Base-by-base conservation (phyloP, 2,329 filamentous ascomycete species). In the Diaporthe vaccinii region DNA sequence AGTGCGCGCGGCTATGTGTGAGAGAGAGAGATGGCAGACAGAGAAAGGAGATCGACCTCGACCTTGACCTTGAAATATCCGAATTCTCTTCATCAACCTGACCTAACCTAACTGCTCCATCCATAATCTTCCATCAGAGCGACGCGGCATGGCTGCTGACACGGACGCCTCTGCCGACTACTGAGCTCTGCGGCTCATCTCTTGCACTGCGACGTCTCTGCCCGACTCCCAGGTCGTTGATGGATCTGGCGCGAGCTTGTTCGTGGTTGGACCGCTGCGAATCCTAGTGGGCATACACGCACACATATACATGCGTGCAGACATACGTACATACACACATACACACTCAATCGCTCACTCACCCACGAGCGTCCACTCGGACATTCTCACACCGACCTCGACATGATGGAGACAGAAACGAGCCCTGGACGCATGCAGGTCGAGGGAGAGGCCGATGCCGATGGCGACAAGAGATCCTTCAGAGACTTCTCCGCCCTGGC, bases 161-260 rank as follows among this genome's bases (percentile, higher is more conserved):
- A 68, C 46, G 22, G 46, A 20, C 46, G n/a, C 65, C 14, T 10
- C 46, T 68, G 65, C 46, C 46, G 9, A 62, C 9, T 39, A 17
- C 22, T 68, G 46, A 68, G 46, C 46, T 68, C 65, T 53, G 65
- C 46, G 31, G 46, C 31, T 53, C 46, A 28, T 68, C 31, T 68
- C 46, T 39, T 36, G 46, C 31, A 28, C 46, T 49, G 44, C 46
- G 8, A 68, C 65, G 31, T n/a, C 61, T 51, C 61, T 67, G 61
- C 61, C 62, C 62, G 31, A 34, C 62, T 36, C 31, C 44, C 44
- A 22, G 34, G 65, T 9, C 34, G 46, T 39, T n/a, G 22, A 68
- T 68, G 65, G 65, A 68, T 53, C 46, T n/a, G 22, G 65, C 46
- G 65, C n/a, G 65, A 53, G 65, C 65, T 53, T 49, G 31, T 53